Conservation (phyloP, 768 basidiomycete species). For the Leccinum subgranulosum region DNA sequence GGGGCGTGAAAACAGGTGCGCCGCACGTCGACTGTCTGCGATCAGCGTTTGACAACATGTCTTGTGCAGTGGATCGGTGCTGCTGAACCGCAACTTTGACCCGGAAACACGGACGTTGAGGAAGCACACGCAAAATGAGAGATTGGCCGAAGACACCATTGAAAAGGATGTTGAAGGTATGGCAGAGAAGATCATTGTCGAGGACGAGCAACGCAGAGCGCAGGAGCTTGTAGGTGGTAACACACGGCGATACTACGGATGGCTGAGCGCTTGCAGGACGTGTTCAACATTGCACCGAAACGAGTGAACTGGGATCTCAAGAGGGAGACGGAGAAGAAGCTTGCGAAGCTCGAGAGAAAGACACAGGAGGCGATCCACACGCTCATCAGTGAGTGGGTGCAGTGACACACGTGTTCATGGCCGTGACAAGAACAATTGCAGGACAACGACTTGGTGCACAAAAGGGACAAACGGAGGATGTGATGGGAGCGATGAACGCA, state of each 20-base stretch:
- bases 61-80: slow-evolving; percentile 40
- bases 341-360: slow-evolving; percentile 83
- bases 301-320: slow-evolving; percentile 96
- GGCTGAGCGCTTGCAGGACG: slow-evolving; percentile 53
- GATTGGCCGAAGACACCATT: slow-evolving; percentile 74
- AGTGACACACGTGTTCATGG: background rate
- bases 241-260: background rate
- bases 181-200: slow-evolving; percentile 78
- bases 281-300: slow-evolving; percentile 97
- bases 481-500: slow-evolving; percentile 81
- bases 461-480: slow-evolving; percentile 74
- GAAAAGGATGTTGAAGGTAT: slow-evolving; percentile 83
- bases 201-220: slow-evolving; percentile 80
- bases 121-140: slow-evolving; percentile 59
- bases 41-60: slow-evolving; percentile 15
- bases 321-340: slow-evolving; percentile 87
- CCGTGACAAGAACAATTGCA: slow-evolving; percentile 29
- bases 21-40: background rate
- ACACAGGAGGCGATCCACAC: slow-evolving; percentile 92
- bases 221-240: slow-evolving; percentile 78
- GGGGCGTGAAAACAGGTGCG: slow-evolving; percentile 49
- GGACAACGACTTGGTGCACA: slow-evolving; percentile 79
- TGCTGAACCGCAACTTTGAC: slow-evolving; percentile 85
- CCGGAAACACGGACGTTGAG: slow-evolving; percentile 78
- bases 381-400: slow-evolving; percentile 72